Evolutionary conservation across 1,284 basidiomycete species (phyloP).

Genomic region (Coriolopsis trogii): DNA sequence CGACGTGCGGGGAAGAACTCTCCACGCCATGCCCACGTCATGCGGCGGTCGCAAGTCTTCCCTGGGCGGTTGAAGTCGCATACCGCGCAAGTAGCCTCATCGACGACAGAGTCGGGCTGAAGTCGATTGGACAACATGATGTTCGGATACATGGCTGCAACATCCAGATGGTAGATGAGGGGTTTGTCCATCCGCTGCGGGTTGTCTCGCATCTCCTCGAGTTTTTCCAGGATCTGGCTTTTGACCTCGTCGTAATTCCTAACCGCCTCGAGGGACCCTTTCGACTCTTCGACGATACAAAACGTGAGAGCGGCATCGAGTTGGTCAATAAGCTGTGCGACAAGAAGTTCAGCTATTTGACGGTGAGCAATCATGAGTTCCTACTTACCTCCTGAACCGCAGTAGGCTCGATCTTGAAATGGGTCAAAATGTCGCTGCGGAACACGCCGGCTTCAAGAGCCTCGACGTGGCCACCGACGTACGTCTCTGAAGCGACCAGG

Average conservation of each 20-base stretch:
- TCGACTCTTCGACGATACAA: slow-evolving; percentile 88
- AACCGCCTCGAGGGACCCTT: slow-evolving; percentile 81
- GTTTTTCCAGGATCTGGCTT: slow-evolving; percentile 71
- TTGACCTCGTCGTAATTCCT: slow-evolving; percentile 97
- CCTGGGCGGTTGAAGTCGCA: slow-evolving; percentile 98
- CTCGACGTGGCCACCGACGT: slow-evolving; percentile 99
- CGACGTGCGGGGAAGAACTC: slow-evolving; percentile 98
- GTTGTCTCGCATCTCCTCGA: slow-evolving; percentile 91
- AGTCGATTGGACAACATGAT: slow-evolving; percentile 99
- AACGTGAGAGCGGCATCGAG: slow-evolving; percentile 92
- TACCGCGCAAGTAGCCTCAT: slow-evolving; percentile 95
- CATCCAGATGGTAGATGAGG: slow-evolving; percentile 98
- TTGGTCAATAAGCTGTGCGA: slow-evolving; percentile 86
- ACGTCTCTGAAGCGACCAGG: slow-evolving; percentile 95
- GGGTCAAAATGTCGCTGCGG: slow-evolving; percentile 91
- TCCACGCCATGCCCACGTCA: slow-evolving; percentile 99
- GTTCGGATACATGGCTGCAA: slow-evolving; percentile 99
- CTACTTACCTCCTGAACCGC: slow-evolving; percentile 80
- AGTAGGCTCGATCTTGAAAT: slow-evolving; percentile 93
- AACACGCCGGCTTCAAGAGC: slow-evolving; percentile 99
- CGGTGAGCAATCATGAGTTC: no score
- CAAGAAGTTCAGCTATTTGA: not conserved
- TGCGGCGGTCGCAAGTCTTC: slow-evolving; percentile 91
- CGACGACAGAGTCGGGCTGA: slow-evolving; percentile 97
- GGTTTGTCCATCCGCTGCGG: slow-evolving; percentile 90